A percentile compares a stretch with the other conserved stretches of the same genome.
Conservation (phyloP, 257 asterid genomes). For the Salvia miltiorrhiza region DNA sequence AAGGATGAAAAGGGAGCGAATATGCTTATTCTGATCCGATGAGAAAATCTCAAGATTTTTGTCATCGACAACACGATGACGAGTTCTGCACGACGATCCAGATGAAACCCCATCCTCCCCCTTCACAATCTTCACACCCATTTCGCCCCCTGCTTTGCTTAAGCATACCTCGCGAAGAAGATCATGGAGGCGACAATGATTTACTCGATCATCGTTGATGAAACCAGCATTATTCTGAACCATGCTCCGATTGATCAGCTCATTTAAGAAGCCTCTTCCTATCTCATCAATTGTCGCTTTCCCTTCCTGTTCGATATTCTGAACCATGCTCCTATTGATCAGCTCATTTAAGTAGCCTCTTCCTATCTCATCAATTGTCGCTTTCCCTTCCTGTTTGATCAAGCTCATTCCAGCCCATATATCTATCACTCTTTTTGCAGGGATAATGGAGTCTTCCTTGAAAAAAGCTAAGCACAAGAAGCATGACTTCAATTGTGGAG, state of each 20-base stretch:
- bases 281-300: slow-evolving; percentile 2
- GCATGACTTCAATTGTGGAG: slow-evolving; percentile 27
- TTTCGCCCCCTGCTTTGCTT: slow-evolving; percentile 22
- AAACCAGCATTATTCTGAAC: slow-evolving; percentile 7
- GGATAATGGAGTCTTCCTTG: slow-evolving; percentile 21
- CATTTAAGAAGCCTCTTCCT: slow-evolving; percentile 25
- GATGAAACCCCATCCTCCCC: not conserved
- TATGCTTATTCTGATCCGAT: not conserved
- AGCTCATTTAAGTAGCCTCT: slow-evolving; percentile 23
- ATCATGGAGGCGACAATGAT: slow-evolving; percentile 15
- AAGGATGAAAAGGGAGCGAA: slow-evolving; percentile 17
- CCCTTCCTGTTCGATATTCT: not conserved
- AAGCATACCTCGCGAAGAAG: slow-evolving; percentile 22
- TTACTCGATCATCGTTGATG: not conserved
- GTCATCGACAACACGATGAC: slow-evolving; percentile 1
- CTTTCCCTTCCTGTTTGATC: not conserved
- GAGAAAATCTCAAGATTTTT: not conserved
- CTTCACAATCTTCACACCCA: slow-evolving; percentile 9
- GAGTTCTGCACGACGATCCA: not conserved
- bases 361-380: slow-evolving; percentile 20
- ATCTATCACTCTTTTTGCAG: not conserved
- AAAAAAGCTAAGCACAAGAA: slow-evolving; percentile 24
- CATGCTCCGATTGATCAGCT: not conserved
- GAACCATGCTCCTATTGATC: not conserved
- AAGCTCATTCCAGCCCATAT: slow-evolving; percentile 34